phyloP scores from a whole-genome alignment of 192 early-diverging fungal genomes.

The Entomortierella parvispora region DNA sequence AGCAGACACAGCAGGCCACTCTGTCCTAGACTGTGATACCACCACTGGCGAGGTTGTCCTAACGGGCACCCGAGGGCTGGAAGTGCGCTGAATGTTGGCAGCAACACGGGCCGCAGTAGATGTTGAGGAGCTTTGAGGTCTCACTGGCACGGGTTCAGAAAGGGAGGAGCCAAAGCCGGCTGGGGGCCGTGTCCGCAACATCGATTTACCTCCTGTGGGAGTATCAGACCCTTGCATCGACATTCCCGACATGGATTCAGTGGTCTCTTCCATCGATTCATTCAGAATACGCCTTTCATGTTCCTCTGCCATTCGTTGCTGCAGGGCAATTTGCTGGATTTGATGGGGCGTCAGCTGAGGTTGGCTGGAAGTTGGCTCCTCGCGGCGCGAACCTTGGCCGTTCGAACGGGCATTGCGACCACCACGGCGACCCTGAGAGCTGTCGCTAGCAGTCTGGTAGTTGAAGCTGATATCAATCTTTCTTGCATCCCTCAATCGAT shows the following conservation, averaged over 20 bases:
- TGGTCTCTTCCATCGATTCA: conserved; percentile 5
- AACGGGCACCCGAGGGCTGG: conserved; percentile 19
- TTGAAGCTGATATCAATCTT: conserved; percentile 38
- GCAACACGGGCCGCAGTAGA: conserved; percentile 41
- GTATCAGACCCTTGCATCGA: background rate
- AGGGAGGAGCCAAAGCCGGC: conserved; percentile 38
- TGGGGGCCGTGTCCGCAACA: conserved; percentile 45
- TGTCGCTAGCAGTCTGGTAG: conserved; percentile 16
- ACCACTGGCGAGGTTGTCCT: conserved; percentile 18
- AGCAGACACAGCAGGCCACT: conserved; percentile 43
- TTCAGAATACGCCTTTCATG: conserved; percentile 37
- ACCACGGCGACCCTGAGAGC: conserved; percentile 13
- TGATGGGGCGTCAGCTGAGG: conserved; percentile 47
- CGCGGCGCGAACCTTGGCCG: conserved; percentile 20
- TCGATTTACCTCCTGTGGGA: conserved; percentile 15
- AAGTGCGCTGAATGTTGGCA: conserved; percentile 46
- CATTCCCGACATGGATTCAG: conserved; percentile 15
- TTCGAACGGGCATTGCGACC: conserved; percentile 21
- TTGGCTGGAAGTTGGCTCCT: conserved; percentile 12
- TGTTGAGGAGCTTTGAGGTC: conserved; percentile 18
- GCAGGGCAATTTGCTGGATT: conserved; percentile 43
- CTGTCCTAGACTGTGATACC: conserved; percentile 27
- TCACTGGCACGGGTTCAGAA: conserved; percentile 26
- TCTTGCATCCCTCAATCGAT: conserved; percentile 12
- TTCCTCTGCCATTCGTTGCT: conserved; percentile 40